phyloP scores from a whole-genome alignment of 2,329 filamentous ascomycete species.

The Alternaria longipes region DNA sequence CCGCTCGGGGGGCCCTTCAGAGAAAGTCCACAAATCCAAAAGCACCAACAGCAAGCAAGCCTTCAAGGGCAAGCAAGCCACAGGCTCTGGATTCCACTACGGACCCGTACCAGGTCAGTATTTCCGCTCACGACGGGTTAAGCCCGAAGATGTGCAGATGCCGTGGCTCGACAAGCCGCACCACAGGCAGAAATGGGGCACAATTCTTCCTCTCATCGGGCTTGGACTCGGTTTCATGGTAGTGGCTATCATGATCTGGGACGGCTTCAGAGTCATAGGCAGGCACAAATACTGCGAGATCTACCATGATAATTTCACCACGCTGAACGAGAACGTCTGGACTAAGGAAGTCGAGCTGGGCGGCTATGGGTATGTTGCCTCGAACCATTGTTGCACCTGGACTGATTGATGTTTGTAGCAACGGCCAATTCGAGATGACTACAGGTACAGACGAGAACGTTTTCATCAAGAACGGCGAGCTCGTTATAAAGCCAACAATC shows the following conservation, averaged over 20 bases:
- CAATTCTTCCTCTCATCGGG: constrained; percentile 78
- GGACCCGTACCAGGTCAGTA: constrained; percentile 42
- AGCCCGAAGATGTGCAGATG: constrained; percentile 77
- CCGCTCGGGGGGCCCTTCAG: not conserved
- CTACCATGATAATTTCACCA: constrained; percentile 71
- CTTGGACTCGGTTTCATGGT: constrained; percentile 73
- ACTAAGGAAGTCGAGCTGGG: constrained; percentile 78
- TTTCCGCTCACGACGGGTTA: constrained; percentile 77
- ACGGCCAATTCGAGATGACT: constrained; percentile 82
- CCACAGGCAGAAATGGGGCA: constrained; percentile 85
- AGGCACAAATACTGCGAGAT: constrained; percentile 78
- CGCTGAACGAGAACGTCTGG: constrained; percentile 70
- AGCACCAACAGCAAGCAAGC: constrained; percentile 5
- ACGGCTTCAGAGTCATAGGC: constrained; percentile 75
- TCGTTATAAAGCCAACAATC: constrained; percentile 80
- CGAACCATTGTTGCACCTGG: not conserved
- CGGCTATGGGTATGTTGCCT: constrained; percentile 73
- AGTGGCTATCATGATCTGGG: constrained; percentile 76
- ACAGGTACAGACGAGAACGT: constrained; percentile 78
- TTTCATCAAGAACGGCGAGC: constrained; percentile 72
- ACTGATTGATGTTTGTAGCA: constrained; percentile 62
- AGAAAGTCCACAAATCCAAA: constrained; percentile 12
- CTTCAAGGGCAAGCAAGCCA: constrained; percentile 9
- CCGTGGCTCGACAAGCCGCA: constrained; percentile 79
- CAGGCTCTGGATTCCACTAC: constrained; percentile 19